Evolutionary conservation across 768 basidiomycete species (phyloP).

Genomic region (Polyporus arcularius): DNA sequence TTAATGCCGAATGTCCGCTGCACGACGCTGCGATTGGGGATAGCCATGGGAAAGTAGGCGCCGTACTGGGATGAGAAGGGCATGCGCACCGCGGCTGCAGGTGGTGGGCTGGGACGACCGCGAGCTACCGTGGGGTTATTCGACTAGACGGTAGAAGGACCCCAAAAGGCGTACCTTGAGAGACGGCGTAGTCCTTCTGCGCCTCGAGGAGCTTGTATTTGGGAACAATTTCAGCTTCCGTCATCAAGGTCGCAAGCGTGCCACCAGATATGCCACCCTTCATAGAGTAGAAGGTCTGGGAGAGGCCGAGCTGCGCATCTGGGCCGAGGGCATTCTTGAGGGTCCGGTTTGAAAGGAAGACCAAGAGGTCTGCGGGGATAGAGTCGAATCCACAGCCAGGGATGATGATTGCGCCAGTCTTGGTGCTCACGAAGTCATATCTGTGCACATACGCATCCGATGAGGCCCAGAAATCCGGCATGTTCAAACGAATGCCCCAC

Average conservation of each 20-base stretch:
- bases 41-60: conserved; percentile 45
- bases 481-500: not conserved
- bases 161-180: conserved; percentile 39
- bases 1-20: conserved; percentile 59
- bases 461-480: conserved; percentile 5
- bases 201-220: conserved; percentile 32
- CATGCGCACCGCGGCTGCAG: conserved; percentile 38
- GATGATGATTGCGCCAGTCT: conserved; percentile 73
- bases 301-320: conserved; percentile 47
- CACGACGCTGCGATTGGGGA: conserved; percentile 49
- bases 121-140: conserved; percentile 12
- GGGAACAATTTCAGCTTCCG: conserved; percentile 35
- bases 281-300: conserved; percentile 53
- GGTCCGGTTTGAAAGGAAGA: conserved; percentile 68
- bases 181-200: conserved; percentile 40
- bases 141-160: not conserved
- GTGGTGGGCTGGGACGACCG: conserved; percentile 31
- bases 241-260: conserved; percentile 47
- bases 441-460: conserved; percentile 37
- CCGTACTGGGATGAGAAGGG: conserved; percentile 40
- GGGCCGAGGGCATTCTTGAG: conserved; percentile 51
- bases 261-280: conserved; percentile 64
- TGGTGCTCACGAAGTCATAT: conserved; percentile 70
- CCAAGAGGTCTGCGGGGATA: conserved; percentile 69
- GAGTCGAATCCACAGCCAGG: conserved; percentile 81